Conservation (phyloP, 441 rosid species). For the Mallotus japonicus region DNA sequence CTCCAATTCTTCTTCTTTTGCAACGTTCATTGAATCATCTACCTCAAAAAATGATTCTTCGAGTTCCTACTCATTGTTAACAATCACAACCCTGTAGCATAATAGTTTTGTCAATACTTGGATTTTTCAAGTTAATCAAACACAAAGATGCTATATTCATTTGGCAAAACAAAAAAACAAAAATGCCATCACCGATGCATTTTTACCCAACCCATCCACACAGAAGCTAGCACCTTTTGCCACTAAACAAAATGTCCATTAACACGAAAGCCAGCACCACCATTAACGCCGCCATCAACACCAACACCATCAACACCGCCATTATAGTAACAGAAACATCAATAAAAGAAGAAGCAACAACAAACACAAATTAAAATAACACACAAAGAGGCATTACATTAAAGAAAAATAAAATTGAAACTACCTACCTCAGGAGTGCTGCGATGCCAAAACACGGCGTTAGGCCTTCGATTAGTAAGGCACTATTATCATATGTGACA, state of each 20-base stretch:
- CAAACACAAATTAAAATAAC: neutral
- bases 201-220: conserved; percentile 71
- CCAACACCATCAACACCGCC: too few species aligned
- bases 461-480: conserved; percentile 76
- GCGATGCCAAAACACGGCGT: conserved; percentile 67
- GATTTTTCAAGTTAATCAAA: neutral
- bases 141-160: neutral
- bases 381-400: neutral
- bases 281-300: too few species aligned
- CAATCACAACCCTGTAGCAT: conserved; percentile 77
- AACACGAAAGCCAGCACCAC: conserved; percentile 70
- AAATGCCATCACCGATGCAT: conserved; percentile 57
- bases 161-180: neutral
- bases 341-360: neutral
- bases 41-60: conserved; percentile 47
- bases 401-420: neutral
- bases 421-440: conserved; percentile 72
- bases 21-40: conserved; percentile 48
- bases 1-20: conserved; percentile 54
- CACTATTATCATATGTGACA: conserved; percentile 79
- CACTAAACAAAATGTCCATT: conserved; percentile 79
- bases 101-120: neutral
- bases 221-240: conserved; percentile 65
- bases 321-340: too few species aligned
- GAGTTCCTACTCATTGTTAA: conserved; percentile 43